Evolutionary conservation across 768 basidiomycete genomes (phyloP).

Genomic region (Lentinula boryana): DNA sequence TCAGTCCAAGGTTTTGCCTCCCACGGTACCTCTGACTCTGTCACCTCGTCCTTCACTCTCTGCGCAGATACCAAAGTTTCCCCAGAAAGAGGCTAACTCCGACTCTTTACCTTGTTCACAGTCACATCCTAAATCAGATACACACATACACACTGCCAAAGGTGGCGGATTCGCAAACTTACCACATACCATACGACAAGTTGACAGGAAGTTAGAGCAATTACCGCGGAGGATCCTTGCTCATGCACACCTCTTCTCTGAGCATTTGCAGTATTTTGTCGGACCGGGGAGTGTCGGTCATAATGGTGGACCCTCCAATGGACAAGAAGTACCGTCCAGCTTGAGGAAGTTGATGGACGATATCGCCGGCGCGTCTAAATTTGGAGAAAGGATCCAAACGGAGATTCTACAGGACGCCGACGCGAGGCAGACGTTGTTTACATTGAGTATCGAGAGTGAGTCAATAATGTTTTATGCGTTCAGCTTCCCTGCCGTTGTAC

Average conservation of each 20-base stretch:
- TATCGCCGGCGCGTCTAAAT: slow-evolving; percentile 24
- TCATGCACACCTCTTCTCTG: slow-evolving; percentile 23
- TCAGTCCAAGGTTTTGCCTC: neutral
- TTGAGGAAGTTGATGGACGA: slow-evolving; percentile 26
- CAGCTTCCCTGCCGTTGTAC: neutral
- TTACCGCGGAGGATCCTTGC: slow-evolving; percentile 25
- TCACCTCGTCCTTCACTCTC: neutral
- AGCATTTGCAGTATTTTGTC: slow-evolving; percentile 26
- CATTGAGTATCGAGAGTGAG: slow-evolving; percentile 25
- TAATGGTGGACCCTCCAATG: neutral
- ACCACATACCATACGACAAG: neutral
- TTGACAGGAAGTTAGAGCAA: slow-evolving; percentile 20
- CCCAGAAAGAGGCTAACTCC: neutral
- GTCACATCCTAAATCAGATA: neutral
- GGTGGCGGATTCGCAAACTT: neutral
- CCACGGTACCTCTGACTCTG: neutral
- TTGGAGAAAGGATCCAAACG: slow-evolving; percentile 23
- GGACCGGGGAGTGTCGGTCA: slow-evolving; percentile 12
- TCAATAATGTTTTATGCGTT: neutral
- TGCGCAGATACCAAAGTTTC: neutral
- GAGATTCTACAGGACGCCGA: slow-evolving; percentile 27
- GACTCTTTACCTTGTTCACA: neutral
- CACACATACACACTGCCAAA: neutral
- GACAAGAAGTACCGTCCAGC: slow-evolving; percentile 20
- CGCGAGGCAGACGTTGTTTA: slow-evolving; percentile 26